Evolutionary conservation across 2,329 filamentous ascomycete species (phyloP).

Genomic region (Colletotrichum neosansevieriae): DNA sequence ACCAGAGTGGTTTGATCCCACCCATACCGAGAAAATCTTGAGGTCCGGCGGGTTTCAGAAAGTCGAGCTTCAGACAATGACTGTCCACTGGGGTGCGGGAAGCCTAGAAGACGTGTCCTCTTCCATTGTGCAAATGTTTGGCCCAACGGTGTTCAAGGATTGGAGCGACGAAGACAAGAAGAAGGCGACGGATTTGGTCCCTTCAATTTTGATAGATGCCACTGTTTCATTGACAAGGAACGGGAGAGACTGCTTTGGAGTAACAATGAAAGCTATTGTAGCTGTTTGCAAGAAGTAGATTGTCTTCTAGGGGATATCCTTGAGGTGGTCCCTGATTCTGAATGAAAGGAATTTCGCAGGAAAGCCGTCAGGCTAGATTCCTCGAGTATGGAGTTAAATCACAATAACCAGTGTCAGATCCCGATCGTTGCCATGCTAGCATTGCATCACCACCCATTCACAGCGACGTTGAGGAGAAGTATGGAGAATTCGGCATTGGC

Average conservation of each 20-base stretch:
- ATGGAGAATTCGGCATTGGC: no score
- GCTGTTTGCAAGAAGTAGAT: slow-evolving; percentile 28
- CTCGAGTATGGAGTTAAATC: no score
- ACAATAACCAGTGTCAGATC: no score
- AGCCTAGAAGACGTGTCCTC: slow-evolving; percentile 15
- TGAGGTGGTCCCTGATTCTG: no score
- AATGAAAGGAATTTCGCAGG: no score
- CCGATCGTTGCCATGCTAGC: no score
- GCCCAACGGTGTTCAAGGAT: background rate
- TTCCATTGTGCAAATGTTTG: slow-evolving; percentile 12
- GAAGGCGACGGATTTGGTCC: background rate
- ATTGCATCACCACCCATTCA: no score
- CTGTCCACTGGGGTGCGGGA: slow-evolving; percentile 23
- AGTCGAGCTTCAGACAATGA: slow-evolving; percentile 9
- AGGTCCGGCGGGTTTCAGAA: slow-evolving; percentile 24
- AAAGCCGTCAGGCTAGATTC: no score
- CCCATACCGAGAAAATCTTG: slow-evolving; percentile 16
- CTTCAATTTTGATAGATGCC: background rate
- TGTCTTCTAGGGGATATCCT: no score
- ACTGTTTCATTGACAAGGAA: background rate
- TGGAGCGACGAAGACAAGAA: slow-evolving; percentile 34
- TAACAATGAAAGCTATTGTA: slow-evolving; percentile 32
- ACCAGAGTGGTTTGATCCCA: slow-evolving; percentile 27
- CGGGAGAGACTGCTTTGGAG: background rate
- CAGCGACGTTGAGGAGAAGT: no score